phyloP scores from a whole-genome alignment of 805 yeast species.

The Isabelozyma rhagii region DNA sequence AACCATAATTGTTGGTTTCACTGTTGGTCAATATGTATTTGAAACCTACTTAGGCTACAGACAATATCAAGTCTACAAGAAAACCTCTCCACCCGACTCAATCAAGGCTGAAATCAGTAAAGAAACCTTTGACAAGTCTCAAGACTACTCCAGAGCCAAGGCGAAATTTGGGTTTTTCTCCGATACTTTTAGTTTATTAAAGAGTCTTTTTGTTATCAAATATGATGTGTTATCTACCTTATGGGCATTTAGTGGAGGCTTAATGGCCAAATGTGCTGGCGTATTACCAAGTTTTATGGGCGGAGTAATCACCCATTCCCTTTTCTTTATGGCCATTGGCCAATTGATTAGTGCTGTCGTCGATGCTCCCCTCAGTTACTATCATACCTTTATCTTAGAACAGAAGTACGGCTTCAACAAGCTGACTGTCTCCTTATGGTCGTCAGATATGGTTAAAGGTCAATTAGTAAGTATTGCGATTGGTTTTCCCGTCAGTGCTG shows the following conservation, averaged over 20 bases:
- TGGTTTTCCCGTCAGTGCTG: slow-evolving; percentile 72
- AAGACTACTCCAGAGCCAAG: slow-evolving; percentile 76
- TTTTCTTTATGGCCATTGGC: slow-evolving; percentile 54
- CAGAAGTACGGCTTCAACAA: slow-evolving; percentile 94
- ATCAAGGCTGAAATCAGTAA: slow-evolving; percentile 64
- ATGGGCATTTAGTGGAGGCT: slow-evolving; percentile 50
- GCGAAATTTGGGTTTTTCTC: slow-evolving; percentile 62
- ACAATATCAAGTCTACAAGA: slow-evolving; percentile 66
- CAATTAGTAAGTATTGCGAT: slow-evolving; percentile 50
- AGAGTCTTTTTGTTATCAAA: slow-evolving; percentile 57
- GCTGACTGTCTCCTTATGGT: slow-evolving; percentile 67
- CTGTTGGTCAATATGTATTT: slow-evolving; percentile 71
- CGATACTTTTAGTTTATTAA: slow-evolving; percentile 47
- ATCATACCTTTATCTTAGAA: slow-evolving; percentile 82
- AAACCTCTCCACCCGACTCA: slow-evolving; percentile 60
- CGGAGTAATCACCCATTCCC: slow-evolving; percentile 69
- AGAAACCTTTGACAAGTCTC: slow-evolving; percentile 73
- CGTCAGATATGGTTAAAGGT: slow-evolving; percentile 67
- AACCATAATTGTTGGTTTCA: slow-evolving; percentile 64
- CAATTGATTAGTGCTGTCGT: slow-evolving; percentile 52
- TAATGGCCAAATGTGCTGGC: slow-evolving; percentile 53
- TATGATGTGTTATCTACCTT: slow-evolving; percentile 47
- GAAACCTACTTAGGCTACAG: slow-evolving; percentile 72
- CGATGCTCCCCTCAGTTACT: slow-evolving; percentile 68
- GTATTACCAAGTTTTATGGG: slow-evolving; percentile 37